A percentile compares a stretch with the other conserved stretches of the same genome.
Conservation (phyloP, 176 grass and related monocot species). For the Aegilops tauschii region DNA sequence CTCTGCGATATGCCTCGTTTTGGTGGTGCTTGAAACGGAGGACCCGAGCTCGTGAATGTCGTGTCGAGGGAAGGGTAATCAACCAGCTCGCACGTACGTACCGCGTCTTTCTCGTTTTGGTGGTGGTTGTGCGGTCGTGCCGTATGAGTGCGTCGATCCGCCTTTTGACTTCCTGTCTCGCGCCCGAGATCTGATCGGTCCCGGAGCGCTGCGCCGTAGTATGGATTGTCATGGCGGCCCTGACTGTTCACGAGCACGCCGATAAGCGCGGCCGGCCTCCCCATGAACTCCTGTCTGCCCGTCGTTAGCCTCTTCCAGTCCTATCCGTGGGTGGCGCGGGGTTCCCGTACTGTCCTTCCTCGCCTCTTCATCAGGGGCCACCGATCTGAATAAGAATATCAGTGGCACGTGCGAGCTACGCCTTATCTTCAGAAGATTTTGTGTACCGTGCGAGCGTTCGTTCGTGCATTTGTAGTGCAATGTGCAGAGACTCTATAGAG, state of each 20-base stretch:
- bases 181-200: slow-evolving; percentile 20
- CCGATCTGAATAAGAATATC: too few relatives aligned
- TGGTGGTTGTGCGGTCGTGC: neutral
- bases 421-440: too few relatives aligned
- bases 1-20: neutral
- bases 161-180: slow-evolving; percentile 19
- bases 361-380: too few relatives aligned
- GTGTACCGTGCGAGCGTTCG: too few relatives aligned
- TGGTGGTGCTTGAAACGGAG: neutral
- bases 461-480: too few relatives aligned
- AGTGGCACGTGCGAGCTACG: too few relatives aligned
- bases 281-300: slow-evolving; percentile 20
- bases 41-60: neutral
- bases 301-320: neutral
- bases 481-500: too few relatives aligned
- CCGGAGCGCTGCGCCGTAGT: slow-evolving; percentile 15
- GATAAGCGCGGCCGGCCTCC: neutral
- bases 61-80: neutral
- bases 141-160: neutral
- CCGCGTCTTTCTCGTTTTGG: neutral
- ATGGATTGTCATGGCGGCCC: neutral
- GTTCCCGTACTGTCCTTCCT: too few relatives aligned
- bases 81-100: neutral
- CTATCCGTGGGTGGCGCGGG: neutral
- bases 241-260: neutral